Evolutionary conservation across 75 land plant genomes (phyloP).

Genomic region (Pseudotsuga menziesii): DNA sequence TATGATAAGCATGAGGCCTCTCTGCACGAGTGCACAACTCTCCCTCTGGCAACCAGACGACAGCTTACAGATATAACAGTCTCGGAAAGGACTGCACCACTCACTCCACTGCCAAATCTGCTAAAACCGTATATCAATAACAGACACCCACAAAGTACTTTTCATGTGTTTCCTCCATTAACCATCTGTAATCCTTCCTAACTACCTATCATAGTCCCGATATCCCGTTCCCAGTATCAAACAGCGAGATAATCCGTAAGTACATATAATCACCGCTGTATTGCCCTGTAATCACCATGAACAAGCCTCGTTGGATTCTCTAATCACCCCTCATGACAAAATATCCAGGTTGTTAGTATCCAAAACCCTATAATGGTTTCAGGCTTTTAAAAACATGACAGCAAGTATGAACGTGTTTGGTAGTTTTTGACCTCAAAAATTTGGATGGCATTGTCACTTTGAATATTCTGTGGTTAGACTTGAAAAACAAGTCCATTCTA

Average conservation of each 20-base stretch:
- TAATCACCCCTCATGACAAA: no score
- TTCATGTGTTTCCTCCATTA: not conserved
- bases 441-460: no score
- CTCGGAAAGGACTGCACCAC: slow-evolving; percentile 1
- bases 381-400: no score
- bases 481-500: no score
- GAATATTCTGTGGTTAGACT: no score
- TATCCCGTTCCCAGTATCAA: not conserved
- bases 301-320: no score
- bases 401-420: no score
- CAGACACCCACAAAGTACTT: slow-evolving; percentile 2
- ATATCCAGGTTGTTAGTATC: no score
- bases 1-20: not conserved
- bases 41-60: slow-evolving; percentile 1
- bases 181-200: not conserved
- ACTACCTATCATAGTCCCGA: not conserved
- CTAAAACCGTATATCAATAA: not conserved
- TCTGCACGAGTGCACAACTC: not conserved
- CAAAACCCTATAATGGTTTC: no score
- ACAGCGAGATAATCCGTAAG: not conserved
- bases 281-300: not conserved
- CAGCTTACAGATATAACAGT: slow-evolving; percentile 4
- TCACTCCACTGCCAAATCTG: slow-evolving; percentile 3
- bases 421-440: no score
- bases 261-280: not conserved